Evolutionary conservation across 306 rosid genomes (phyloP).

Genomic region (Argentina anserina): DNA sequence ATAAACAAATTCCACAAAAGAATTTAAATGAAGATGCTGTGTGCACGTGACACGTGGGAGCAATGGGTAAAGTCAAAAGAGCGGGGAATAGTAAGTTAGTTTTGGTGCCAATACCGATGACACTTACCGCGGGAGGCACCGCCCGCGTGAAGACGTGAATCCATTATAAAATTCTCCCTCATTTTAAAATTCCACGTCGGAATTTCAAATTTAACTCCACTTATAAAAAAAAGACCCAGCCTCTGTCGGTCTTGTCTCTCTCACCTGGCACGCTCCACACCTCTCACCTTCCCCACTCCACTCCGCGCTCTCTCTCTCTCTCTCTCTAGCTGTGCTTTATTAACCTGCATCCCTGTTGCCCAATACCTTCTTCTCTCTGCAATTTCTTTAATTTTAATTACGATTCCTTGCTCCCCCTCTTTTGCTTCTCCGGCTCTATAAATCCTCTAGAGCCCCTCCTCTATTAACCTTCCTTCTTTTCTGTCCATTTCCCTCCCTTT

Average conservation of each 20-base stretch:
- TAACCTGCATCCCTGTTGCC: not conserved
- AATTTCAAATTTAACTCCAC: not conserved
- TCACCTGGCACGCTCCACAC: not conserved
- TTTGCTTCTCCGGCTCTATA: conserved; percentile 19
- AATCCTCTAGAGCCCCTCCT: not conserved
- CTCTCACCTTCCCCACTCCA: not conserved
- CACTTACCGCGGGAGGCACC: conserved; percentile 57
- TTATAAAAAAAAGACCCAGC: not conserved
- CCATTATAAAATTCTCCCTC: too few relatives aligned
- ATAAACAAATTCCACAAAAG: not conserved
- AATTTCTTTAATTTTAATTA: not conserved
- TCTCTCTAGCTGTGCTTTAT: not conserved
- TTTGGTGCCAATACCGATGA: conserved; percentile 43
- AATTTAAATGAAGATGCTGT: not conserved
- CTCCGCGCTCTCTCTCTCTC: not conserved
- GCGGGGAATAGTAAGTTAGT: not conserved
- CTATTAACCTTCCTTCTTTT: not conserved
- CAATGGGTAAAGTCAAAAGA: not conserved
- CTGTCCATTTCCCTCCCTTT: not conserved
- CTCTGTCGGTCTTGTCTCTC: not conserved
- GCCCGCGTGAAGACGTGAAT: conserved; percentile 67
- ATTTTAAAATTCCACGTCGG: not conserved
- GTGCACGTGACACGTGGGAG: conserved; percentile 7
- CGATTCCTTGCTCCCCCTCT: conserved; percentile 3
- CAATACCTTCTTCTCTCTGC: not conserved